Evolutionary conservation across 148 eudicot species (phyloP), one percentile per base, ranked within the genome.

Genomic region (Simmondsia chinensis): DNA sequence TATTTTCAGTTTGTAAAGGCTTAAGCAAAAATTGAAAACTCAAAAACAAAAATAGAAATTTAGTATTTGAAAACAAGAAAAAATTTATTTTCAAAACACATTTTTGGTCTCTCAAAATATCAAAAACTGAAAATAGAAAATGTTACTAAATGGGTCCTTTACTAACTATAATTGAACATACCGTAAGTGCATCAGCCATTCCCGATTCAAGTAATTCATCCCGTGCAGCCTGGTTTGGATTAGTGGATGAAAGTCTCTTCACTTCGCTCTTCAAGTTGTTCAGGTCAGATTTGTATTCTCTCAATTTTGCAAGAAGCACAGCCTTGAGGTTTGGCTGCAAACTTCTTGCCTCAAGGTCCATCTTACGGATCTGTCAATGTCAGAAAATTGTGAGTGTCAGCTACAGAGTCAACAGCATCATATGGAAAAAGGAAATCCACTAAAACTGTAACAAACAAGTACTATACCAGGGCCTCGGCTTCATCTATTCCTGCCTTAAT

Each of bases 271-370:
- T 79, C 66, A 79, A 50, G 53, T 71, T 74, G 67, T 48, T 74
- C 37, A 79, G 58, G 62, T 79, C 81, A 50, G 61, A 60, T 56
- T 75, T 74, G 61, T 79, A 74, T 60, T 79, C 81, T 52, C 81
- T 63, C 52, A 79, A 64, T 73, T 79, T 79, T 22, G 71, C 66
- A 53, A 75, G 79, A 34, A 75, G 73, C 44, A 56, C 46, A 20
- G 69, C 79, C 60, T 79, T 79, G 41, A 54, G 51, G 54, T 50
- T 68, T 20, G 79, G 71, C 43, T 69, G 71, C 58, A 79, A 56
- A 16, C 76, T 69, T 37, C 87, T 66, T 7, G 82, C 82, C 63
- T 79, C 87, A 17, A 79, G 78, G 54, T 79, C 87, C 87, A 79
- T 79, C 52, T 79, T 79, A 33, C 73, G 76, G 38, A 79, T 79